Base-by-base conservation (phyloP, 768 basidiomycete genomes). In the Pseudohyphozyma bogoriensis region DNA sequence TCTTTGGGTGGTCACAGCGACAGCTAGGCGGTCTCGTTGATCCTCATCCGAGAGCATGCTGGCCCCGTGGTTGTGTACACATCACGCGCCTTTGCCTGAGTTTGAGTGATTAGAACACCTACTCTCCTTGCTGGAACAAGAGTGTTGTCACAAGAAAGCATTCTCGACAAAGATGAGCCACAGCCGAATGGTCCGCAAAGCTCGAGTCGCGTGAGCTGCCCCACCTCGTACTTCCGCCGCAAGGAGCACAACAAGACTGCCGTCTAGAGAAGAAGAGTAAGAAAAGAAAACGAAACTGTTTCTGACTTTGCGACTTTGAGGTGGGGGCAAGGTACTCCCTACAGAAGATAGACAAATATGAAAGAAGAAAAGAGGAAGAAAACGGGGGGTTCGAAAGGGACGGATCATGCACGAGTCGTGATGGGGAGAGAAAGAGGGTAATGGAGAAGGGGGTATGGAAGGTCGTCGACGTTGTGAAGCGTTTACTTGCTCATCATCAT, bases 401-500 rank as follows among this genome's bases (percentile, higher is more conserved):
- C n/a, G n/a, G n/a, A n/a, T n/a, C n/a, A n/a, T n/a, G n/a, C n/a
- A n/a, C n/a, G n/a, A n/a, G n/a, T n/a, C n/a, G n/a, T n/a, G n/a
- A n/a, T n/a, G n/a, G 42, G 42, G 20, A 44, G 42, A 3, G 20
- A 12, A 3, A 15, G 42, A 42, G 4, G 40, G 40, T 4, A 3
- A n/a, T n/a, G n/a, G n/a, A n/a, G n/a, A n/a, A n/a, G n/a, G n/a
- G n/a, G n/a, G n/a, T n/a, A n/a, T n/a, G n/a, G n/a, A n/a, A n/a
- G n/a, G n/a, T n/a, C n/a, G n/a, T n/a, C n/a, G n/a, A n/a, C n/a
- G n/a, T n/a, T n/a, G n/a, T n/a, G 22, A 44, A 4, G 11, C 33
- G 50, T 22, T 22, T 51, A 51, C 16, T 51, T 20, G 33, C 22
- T n/a, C 50, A 51, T 51, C 50, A 51, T 51, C 50, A 51, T 51